Conservation (phyloP, 192 early-diverging fungal species). For the Coemansia sp. region DNA sequence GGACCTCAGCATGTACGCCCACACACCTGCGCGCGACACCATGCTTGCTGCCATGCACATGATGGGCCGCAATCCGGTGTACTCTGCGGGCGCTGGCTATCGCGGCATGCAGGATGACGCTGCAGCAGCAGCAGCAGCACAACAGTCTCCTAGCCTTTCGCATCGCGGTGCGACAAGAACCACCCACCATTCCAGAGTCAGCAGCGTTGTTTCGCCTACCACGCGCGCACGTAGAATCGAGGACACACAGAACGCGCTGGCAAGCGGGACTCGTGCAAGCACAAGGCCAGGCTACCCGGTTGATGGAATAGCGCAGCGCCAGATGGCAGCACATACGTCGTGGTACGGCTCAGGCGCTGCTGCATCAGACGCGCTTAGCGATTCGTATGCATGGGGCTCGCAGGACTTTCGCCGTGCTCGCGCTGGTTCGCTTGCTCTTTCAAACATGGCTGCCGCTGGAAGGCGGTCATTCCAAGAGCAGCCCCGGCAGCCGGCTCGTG, state of each 20-base stretch:
- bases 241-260: conserved; percentile 44
- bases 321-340: conserved; percentile 13
- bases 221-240: conserved; percentile 39
- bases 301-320: conserved; percentile 10
- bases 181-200: conserved; percentile 29
- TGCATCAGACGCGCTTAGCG: conserved; percentile 29
- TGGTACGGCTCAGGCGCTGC: conserved; percentile 10
- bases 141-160: conserved; percentile 30
- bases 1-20: conserved; percentile 41
- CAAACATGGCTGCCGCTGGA: background rate
- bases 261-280: conserved; percentile 17
- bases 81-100: conserved; percentile 7
- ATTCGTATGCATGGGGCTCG: conserved; percentile 42
- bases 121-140: conserved; percentile 13
- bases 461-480: conserved; percentile 12
- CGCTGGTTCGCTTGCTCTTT: conserved; percentile 31
- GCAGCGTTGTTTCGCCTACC: conserved; percentile 39
- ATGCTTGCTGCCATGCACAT: conserved; percentile 20
- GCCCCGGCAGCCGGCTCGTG: conserved; percentile 11
- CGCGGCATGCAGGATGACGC: conserved; percentile 13
- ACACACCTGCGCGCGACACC: conserved; percentile 38
- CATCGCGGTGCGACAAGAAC: background rate
- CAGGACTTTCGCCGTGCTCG: conserved; percentile 20
- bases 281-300: conserved; percentile 3
- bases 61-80: conserved; percentile 14